Conservation (phyloP, 2,329 filamentous ascomycete species). For the Zarea fungicola region DNA sequence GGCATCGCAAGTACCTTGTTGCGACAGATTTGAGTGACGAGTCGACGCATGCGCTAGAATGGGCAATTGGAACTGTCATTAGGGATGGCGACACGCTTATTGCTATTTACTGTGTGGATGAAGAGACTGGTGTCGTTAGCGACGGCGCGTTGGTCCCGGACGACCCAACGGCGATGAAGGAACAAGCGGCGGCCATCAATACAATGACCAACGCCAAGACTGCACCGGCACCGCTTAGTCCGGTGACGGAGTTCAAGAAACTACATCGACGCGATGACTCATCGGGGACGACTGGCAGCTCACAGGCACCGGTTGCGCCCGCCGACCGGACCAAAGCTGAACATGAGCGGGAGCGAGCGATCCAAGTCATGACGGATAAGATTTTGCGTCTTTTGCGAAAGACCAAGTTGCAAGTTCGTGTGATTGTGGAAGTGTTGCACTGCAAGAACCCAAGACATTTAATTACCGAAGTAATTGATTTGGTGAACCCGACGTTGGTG, state of each 20-base stretch:
- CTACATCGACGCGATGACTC: constrained; percentile 25
- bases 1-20: constrained; percentile 87
- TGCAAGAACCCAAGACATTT: constrained; percentile 97
- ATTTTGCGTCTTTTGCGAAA: constrained; percentile 84
- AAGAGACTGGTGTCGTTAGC: constrained; percentile 62
- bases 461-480: constrained; percentile 95
- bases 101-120: constrained; percentile 88
- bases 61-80: constrained; percentile 93
- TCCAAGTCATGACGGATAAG: constrained; percentile 77
- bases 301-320: constrained; percentile 43
- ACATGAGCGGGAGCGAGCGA: constrained; percentile 72
- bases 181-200: constrained; percentile 68
- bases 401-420: constrained; percentile 85
- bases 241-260: constrained; percentile 30
- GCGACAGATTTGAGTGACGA: constrained; percentile 93
- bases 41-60: constrained; percentile 90
- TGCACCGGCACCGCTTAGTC: constrained; percentile 25
- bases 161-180: constrained; percentile 68
- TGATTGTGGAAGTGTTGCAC: constrained; percentile 93
- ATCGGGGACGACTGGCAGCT: constrained; percentile 31
- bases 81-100: constrained; percentile 91
- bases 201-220: constrained; percentile 47
- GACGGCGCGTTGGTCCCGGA: constrained; percentile 58
- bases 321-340: constrained; percentile 58
- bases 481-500: constrained; percentile 84